phyloP scores from a whole-genome alignment of 2,329 filamentous ascomycete species.

The Cytospora leucostoma region DNA sequence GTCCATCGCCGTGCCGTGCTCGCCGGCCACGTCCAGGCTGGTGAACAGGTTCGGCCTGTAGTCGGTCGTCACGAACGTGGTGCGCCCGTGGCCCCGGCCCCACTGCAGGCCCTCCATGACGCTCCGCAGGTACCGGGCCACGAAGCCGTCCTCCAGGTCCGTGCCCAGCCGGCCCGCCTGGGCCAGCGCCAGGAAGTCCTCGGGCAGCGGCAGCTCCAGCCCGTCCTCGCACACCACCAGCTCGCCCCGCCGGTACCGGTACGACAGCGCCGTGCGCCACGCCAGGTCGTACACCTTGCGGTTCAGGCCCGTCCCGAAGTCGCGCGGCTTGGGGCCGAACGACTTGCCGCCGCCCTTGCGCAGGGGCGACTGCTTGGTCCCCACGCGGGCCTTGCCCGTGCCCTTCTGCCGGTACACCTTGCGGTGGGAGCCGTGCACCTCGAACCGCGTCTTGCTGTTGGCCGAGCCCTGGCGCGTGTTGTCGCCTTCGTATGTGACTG shows the following conservation, averaged over 20 bases:
- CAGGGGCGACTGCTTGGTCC: slow-evolving; percentile 79
- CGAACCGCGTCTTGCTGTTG: slow-evolving; percentile 75
- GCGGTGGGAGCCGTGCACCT: slow-evolving; percentile 79
- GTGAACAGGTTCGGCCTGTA: slow-evolving; percentile 64
- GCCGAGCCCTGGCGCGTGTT: slow-evolving; percentile 84
- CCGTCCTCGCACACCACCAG: slow-evolving; percentile 81
- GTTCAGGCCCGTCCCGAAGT: slow-evolving; percentile 83
- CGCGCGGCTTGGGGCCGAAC: slow-evolving; percentile 87
- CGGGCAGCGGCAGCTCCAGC: slow-evolving; percentile 64
- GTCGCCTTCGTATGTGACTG: slow-evolving; percentile 91
- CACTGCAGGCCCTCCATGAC: slow-evolving; percentile 72
- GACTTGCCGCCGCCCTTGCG: slow-evolving; percentile 82
- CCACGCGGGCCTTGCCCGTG: slow-evolving; percentile 74
- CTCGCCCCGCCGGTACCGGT: slow-evolving; percentile 85
- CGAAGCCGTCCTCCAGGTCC: slow-evolving; percentile 50
- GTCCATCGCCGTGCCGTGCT: slow-evolving; percentile 69
- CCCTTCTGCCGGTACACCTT: slow-evolving; percentile 91
- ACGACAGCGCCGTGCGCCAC: slow-evolving; percentile 90
- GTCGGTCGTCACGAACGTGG: slow-evolving; percentile 70
- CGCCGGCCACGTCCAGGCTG: slow-evolving; percentile 63
- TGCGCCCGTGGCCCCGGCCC: slow-evolving; percentile 67
- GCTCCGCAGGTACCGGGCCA: slow-evolving; percentile 62
- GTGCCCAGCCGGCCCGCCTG: slow-evolving; percentile 37
- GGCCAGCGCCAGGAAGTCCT: slow-evolving; percentile 49
- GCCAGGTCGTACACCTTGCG: slow-evolving; percentile 93